Conservation (phyloP, 169 alveolate genomes). For the Cyclospora cayetanensis region DNA sequence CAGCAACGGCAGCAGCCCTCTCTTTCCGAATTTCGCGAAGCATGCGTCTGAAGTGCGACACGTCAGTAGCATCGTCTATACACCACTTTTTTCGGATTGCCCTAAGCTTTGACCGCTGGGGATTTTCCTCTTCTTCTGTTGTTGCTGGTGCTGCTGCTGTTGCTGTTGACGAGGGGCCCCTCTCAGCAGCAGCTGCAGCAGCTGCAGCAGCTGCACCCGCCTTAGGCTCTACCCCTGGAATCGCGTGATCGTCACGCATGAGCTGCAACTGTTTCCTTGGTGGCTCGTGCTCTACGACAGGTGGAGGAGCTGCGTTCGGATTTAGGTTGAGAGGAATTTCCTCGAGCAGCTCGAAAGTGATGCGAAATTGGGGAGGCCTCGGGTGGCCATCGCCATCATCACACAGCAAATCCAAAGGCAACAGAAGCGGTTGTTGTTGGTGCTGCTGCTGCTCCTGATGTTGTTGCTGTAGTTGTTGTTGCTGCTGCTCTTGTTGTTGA, state of each 20-base stretch:
- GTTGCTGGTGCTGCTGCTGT: neutral
- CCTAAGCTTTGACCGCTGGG: too few species aligned
- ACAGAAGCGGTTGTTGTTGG: neutral
- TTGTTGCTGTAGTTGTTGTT: too few species aligned
- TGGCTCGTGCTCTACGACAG: neutral
- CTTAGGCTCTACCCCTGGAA: too few species aligned
- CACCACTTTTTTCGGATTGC: too few species aligned
- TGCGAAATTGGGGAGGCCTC: too few species aligned
- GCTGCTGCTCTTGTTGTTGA: too few species aligned
- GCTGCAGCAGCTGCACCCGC: neutral
- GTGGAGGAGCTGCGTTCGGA: neutral
- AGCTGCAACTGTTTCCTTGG: too few species aligned
- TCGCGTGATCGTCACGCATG: too few species aligned
- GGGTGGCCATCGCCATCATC: neutral
- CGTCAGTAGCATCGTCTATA: neutral
- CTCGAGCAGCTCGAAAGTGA: neutral
- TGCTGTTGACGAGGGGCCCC: neutral
- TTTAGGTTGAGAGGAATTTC: neutral
- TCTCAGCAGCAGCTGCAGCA: slow-evolving; percentile 24
- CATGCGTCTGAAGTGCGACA: neutral
- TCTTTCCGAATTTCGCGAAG: neutral
- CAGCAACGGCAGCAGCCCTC: neutral
- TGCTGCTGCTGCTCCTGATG: too few species aligned
- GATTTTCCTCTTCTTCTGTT: neutral
- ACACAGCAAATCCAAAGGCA: neutral